phyloP scores from a whole-genome alignment of 2,329 filamentous ascomycete species.

The Talaromyces sp. region DNA sequence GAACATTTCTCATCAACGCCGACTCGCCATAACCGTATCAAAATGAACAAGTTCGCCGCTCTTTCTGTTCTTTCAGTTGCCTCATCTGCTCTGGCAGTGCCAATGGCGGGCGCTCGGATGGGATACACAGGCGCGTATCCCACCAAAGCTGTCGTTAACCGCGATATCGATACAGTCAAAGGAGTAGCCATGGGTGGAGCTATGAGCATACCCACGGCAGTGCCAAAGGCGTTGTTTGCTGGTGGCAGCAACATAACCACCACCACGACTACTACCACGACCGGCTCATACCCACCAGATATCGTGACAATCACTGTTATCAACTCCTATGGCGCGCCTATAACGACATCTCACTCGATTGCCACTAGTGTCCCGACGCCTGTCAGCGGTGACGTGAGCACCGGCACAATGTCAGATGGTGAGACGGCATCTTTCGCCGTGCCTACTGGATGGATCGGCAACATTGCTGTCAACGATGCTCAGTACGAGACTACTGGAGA shows the following conservation, averaged over 20 bases:
- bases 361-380: not conserved
- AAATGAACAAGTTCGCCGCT: not conserved
- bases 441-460: slow-evolving; percentile 8
- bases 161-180: not conserved
- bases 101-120: not conserved
- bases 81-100: not conserved
- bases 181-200: not conserved
- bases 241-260: not conserved
- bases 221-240: not conserved
- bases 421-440: not conserved
- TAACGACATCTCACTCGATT: slow-evolving; percentile 6
- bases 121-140: not conserved
- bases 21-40: not conserved
- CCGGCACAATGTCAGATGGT: slow-evolving; percentile 5
- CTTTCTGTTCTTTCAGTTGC: not conserved
- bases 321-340: slow-evolving; percentile 1
- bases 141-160: not conserved
- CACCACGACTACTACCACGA: not conserved
- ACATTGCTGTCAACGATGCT: slow-evolving; percentile 8
- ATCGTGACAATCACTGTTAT: slow-evolving; percentile 7
- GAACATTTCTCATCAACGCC: not conserved
- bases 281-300: not conserved
- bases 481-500: slow-evolving; percentile 3
- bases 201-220: not conserved
- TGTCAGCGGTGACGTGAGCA: not conserved